Evolutionary conservation across 305 asterid genomes (phyloP).

Genomic region (Fraxinus paxiana): DNA sequence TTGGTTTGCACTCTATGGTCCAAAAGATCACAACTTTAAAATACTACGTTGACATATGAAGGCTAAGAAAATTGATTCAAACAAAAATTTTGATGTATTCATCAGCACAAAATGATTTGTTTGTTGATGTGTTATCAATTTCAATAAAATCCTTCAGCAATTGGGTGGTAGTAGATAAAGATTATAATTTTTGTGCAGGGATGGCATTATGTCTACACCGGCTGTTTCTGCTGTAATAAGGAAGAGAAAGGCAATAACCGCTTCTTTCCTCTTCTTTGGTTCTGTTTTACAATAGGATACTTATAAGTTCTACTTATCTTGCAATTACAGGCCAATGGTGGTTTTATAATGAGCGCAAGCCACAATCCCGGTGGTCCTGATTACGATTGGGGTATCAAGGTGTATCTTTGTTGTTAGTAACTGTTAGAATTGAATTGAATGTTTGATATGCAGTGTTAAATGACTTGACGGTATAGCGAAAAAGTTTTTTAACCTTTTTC

Average conservation of each 20-base stretch:
- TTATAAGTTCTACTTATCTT: conserved; percentile 17
- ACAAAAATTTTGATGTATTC: background rate
- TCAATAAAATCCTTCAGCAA: background rate
- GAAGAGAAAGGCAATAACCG: conserved; percentile 61
- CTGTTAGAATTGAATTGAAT: background rate
- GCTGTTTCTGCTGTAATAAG: conserved; percentile 96
- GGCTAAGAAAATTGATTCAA: background rate
- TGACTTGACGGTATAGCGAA: background rate
- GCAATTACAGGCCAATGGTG: conserved; percentile 78
- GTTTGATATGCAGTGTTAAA: background rate
- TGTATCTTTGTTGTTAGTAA: conserved; percentile 25
- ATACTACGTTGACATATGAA: background rate
- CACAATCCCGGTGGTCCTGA: conserved; percentile 99
- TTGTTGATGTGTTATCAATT: background rate
- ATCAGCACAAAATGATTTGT: background rate
- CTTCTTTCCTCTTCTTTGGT: conserved; percentile 19
- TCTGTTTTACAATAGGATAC: conserved; percentile 11
- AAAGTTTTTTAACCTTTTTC: background rate
- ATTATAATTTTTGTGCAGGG: conserved; percentile 46
- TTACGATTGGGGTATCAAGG: conserved; percentile 99
- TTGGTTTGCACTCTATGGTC: background rate
- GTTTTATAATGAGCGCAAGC: conserved; percentile 97
- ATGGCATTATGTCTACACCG: conserved; percentile 89
- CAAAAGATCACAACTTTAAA: background rate
- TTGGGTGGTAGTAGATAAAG: conserved; percentile 2